Percentiles rank a stretch among this genome's conserved stretches.
Evolutionary conservation across 768 basidiomycete species (phyloP).

Genomic region (Agrocybe praecox): DNA sequence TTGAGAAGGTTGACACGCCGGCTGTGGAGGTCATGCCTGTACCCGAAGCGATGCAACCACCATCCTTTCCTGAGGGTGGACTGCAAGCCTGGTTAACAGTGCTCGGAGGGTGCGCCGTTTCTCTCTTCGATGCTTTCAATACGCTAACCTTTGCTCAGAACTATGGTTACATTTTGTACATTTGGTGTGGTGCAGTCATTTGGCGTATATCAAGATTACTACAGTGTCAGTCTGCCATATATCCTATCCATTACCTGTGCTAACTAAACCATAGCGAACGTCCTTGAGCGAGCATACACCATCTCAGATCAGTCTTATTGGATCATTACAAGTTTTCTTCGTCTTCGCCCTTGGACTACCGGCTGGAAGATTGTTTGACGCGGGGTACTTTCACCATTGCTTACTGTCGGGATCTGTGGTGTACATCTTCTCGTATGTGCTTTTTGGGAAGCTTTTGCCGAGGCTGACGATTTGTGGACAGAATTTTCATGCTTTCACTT

Average conservation of each 20-base stretch:
- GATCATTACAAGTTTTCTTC: constrained; percentile 51
- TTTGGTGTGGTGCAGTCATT: constrained; percentile 53
- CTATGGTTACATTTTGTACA: constrained; percentile 47
- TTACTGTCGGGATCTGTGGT: constrained; percentile 38
- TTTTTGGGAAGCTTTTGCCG: background rate
- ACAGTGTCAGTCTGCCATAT: constrained; percentile 34
- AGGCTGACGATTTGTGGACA: constrained; percentile 11
- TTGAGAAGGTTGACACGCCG: constrained; percentile 10
- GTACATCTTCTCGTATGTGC: constrained; percentile 44
- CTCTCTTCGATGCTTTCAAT: background rate
- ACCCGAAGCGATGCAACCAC: background rate
- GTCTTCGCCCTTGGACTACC: constrained; percentile 47
- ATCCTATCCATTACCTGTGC: background rate
- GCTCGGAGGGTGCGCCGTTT: constrained; percentile 41
- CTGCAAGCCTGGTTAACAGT: constrained; percentile 47
- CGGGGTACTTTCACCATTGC: constrained; percentile 50
- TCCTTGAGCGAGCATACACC: constrained; percentile 40
- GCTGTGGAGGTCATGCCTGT: background rate
- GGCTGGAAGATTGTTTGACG: constrained; percentile 48
- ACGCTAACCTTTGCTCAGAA: constrained; percentile 23
- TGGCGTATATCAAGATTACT: constrained; percentile 56
- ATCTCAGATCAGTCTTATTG: constrained; percentile 52
- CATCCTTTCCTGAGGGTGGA: constrained; percentile 46
- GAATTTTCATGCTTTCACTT: constrained; percentile 54
- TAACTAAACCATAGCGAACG: constrained; percentile 26